Percentiles rank a stretch among this genome's conserved stretches.
Evolutionary conservation across 495 filamentous ascomycete species (phyloP).

Genomic region (Penicillium bialowiezense): DNA sequence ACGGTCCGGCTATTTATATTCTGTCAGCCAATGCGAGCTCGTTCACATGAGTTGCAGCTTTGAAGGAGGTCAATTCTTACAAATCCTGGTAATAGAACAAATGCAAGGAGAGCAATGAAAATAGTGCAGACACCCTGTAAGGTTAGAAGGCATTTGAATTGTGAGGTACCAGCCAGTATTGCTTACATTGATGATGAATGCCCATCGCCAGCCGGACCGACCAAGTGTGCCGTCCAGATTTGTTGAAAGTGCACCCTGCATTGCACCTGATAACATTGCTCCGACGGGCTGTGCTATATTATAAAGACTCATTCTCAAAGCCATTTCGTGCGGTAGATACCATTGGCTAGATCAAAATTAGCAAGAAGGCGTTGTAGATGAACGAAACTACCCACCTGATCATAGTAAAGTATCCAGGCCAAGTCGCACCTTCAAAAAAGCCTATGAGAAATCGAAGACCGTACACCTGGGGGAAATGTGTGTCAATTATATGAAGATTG

Average conservation of each 20-base stretch:
- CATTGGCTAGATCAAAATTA: conserved; percentile 13
- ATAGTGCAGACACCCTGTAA: conserved; percentile 16
- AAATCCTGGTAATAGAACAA: conserved; percentile 12
- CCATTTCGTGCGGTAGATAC: conserved; percentile 16
- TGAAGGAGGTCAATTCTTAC: background rate
- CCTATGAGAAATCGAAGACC: conserved; percentile 17
- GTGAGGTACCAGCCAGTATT: background rate
- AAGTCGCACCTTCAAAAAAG: conserved; percentile 15
- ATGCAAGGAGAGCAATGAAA: conserved; percentile 13
- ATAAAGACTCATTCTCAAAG: conserved; percentile 16
- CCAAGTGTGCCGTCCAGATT: conserved; percentile 15
- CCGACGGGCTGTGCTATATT: conserved; percentile 20
- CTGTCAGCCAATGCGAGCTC: background rate
- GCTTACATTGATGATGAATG: conserved; percentile 20
- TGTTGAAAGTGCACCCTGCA: conserved; percentile 23
- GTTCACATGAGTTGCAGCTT: background rate
- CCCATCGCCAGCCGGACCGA: conserved; percentile 21
- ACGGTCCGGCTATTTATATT: conserved; percentile 2
- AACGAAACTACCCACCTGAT: conserved; percentile 8
- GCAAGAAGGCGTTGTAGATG: background rate
- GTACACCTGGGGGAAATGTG: conserved; percentile 1
- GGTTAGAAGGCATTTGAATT: background rate
- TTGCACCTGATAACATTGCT: conserved; percentile 24
- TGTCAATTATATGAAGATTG: background rate
- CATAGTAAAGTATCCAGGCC: conserved; percentile 18